A percentile compares a stretch with the other conserved stretches of the same genome.
Evolutionary conservation across 2,329 filamentous ascomycete genomes (phyloP).

Genomic region (Trichoderma oligosporum): DNA sequence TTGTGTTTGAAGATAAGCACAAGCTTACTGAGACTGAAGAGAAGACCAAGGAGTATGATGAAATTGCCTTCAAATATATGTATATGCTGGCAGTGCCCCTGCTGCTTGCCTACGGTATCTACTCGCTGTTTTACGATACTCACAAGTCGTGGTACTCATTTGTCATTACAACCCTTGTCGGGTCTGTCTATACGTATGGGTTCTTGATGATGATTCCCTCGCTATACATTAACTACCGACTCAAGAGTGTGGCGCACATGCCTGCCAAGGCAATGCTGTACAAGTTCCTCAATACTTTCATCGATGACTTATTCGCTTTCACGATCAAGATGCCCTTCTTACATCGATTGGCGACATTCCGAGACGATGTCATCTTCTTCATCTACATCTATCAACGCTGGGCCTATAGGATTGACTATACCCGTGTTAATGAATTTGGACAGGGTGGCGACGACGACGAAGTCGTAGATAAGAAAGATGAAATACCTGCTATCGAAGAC

Average conservation of each 20-base stretch:
- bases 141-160: constrained; percentile 99
- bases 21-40: constrained; percentile 91
- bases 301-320: constrained; percentile 97
- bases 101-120: constrained; percentile 80
- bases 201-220: constrained; percentile 99
- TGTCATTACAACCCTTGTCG: constrained; percentile 90
- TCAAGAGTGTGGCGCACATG: constrained; percentile 96
- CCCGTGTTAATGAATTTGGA: constrained; percentile 93
- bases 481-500: constrained; percentile 34
- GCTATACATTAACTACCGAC: constrained; percentile 97
- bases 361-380: constrained; percentile 98
- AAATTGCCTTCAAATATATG: constrained; percentile 96
- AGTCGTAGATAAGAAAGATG: constrained; percentile 34
- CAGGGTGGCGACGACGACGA: constrained; percentile 92
- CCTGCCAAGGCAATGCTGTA: constrained; percentile 94
- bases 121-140: constrained; percentile 86
- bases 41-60: constrained; percentile 97
- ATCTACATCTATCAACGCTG: constrained; percentile 93
- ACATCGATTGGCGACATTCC: constrained; percentile 84
- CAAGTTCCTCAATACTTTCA: constrained; percentile 98
- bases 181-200: constrained; percentile 94
- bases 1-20: constrained; percentile 95
- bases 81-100: constrained; percentile 89
- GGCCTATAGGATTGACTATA: constrained; percentile 89
- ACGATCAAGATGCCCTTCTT: constrained; percentile 99